phyloP scores from a whole-genome alignment of 768 basidiomycete genomes.

The Pleurotus sapidus region DNA sequence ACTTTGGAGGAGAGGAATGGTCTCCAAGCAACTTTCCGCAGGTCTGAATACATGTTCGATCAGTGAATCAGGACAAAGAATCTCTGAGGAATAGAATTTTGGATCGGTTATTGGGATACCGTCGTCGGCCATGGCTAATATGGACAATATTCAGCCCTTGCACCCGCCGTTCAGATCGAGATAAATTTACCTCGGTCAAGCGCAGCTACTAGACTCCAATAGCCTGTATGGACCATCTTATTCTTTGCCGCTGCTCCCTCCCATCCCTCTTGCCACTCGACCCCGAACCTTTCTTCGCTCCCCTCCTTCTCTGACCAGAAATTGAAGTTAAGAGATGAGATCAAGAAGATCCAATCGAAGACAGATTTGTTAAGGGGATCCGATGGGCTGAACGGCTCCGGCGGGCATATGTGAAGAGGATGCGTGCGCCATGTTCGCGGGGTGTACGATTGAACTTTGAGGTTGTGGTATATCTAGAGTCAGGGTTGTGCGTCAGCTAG shows the following conservation, averaged over 20 bases:
- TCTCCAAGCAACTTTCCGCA: conserved; percentile 53
- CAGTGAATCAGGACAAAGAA: conserved; percentile 65
- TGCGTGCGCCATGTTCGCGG: conserved; percentile 82
- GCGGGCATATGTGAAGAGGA: conserved; percentile 68
- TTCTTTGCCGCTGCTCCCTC: conserved; percentile 26
- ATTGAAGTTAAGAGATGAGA: conserved; percentile 83
- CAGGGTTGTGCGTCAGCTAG: conserved; percentile 6
- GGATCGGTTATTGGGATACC: conserved; percentile 79
- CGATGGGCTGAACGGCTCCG: conserved; percentile 52
- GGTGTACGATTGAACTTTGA: conserved; percentile 64
- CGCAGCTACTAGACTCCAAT: conserved; percentile 85
- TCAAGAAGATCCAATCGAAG: conserved; percentile 85
- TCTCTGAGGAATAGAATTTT: conserved; percentile 69
- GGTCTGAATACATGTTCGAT: conserved; percentile 70
- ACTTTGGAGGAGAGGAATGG: conserved; percentile 66
- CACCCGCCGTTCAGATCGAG: conserved; percentile 3
- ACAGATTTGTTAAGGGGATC: conserved; percentile 53
- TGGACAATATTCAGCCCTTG: not conserved
- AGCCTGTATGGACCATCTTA: conserved; percentile 69
- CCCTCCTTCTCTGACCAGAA: conserved; percentile 83
- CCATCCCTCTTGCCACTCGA: conserved; percentile 78
- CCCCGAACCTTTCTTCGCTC: conserved; percentile 60
- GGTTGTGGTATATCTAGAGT: conserved; percentile 57
- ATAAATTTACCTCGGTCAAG: conserved; percentile 66
- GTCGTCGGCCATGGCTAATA: conserved; percentile 66